Conservation (phyloP, 192 early-diverging fungal species). For the Martensiomyces pterosporus region DNA sequence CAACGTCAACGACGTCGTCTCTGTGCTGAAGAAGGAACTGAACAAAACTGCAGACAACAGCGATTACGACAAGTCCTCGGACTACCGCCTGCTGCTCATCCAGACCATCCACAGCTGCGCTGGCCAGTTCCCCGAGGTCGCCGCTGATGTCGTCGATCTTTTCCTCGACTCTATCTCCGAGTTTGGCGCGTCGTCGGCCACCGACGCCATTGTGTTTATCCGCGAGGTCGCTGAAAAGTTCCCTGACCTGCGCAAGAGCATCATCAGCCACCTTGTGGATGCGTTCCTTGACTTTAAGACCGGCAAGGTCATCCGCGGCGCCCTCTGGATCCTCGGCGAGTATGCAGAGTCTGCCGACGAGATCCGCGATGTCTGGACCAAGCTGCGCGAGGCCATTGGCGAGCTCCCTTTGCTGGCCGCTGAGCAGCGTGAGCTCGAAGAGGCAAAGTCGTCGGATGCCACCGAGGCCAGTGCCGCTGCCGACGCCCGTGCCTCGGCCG, state of each 20-base stretch:
- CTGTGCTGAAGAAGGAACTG: constrained; percentile 94
- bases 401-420: constrained; percentile 93
- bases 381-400: constrained; percentile 79
- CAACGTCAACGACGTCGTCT: constrained; percentile 91
- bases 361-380: constrained; percentile 81
- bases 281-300: constrained; percentile 87
- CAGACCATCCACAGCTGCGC: constrained; percentile 95
- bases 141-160: constrained; percentile 91
- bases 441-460: constrained; percentile 56
- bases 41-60: constrained; percentile 87
- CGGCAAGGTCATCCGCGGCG: constrained; percentile 90
- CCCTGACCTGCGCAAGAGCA: constrained; percentile 77
- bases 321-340: constrained; percentile 98
- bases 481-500: constrained; percentile 32
- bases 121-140: constrained; percentile 93
- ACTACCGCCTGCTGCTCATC: constrained; percentile 93
- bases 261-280: constrained; percentile 75
- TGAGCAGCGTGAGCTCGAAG: constrained; percentile 81
- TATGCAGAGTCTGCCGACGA: constrained; percentile 73
- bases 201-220: constrained; percentile 95
- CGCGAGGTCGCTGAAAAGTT: constrained; percentile 98
- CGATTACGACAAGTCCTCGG: constrained; percentile 71
- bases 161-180: constrained; percentile 92
- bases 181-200: constrained; percentile 72
- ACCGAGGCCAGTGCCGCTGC: constrained; percentile 29